Conservation (phyloP, 2,329 filamentous ascomycete genomes). For the Diaporthe ampelina region DNA sequence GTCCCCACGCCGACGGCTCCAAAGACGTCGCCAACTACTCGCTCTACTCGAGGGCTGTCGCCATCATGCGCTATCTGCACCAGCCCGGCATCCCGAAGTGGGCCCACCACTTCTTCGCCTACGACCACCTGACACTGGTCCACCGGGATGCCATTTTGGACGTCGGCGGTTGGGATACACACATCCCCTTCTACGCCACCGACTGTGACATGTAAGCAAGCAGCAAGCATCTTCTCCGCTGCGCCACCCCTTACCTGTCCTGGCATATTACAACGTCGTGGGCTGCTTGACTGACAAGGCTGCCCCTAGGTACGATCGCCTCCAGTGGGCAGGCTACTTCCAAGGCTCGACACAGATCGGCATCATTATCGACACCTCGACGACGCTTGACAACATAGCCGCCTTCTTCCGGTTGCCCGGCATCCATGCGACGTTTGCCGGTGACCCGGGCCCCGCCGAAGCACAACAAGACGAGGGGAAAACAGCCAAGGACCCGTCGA, state of each 20-base stretch:
- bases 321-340: constrained; percentile 58
- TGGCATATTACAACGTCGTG: not conserved
- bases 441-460: constrained; percentile 50
- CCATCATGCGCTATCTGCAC: constrained; percentile 51
- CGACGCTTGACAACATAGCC: constrained; percentile 58
- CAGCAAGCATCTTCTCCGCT: not conserved
- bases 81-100: constrained; percentile 55
- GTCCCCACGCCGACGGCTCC: constrained; percentile 50
- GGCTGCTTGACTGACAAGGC: constrained; percentile 1
- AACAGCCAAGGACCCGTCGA: constrained; percentile 45
- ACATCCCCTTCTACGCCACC: constrained; percentile 64
- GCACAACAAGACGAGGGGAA: constrained; percentile 44
- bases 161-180: constrained; percentile 64
- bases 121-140: constrained; percentile 64
- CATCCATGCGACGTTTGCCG: constrained; percentile 50
- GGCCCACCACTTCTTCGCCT: constrained; percentile 64
- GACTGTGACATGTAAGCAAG: constrained; percentile 59
- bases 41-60: constrained; percentile 55
- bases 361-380: constrained; percentile 58
- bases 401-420: constrained; percentile 58
- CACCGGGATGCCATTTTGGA: constrained; percentile 60
- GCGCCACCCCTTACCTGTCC: not conserved
- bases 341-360: constrained; percentile 56
- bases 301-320: constrained; percentile 51
- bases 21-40: constrained; percentile 59